phyloP scores from a whole-genome alignment of 225 moss, liverwort and hornwort genomes.

The Ulota crispa region DNA sequence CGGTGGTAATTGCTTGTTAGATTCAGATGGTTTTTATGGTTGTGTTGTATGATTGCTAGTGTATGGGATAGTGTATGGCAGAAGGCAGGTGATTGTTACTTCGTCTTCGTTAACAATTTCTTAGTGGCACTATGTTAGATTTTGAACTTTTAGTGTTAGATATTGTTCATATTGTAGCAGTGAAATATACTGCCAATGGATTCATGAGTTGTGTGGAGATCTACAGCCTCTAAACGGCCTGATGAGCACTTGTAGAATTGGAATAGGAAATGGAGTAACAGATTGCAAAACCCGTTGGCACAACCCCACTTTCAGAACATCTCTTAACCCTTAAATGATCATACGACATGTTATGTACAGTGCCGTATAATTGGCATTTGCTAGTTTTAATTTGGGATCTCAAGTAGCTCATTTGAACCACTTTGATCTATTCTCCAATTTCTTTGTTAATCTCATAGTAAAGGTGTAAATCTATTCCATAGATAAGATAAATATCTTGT shows the following conservation, averaged over 20 bases:
- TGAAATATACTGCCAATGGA: background rate
- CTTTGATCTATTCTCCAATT: too few relatives aligned
- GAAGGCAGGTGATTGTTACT: background rate
- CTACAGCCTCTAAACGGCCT: background rate
- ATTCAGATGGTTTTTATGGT: background rate
- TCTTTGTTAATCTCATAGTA: too few relatives aligned
- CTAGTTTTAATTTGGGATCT: too few relatives aligned
- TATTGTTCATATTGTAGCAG: background rate
- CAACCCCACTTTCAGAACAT: too few relatives aligned
- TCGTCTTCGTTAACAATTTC: background rate
- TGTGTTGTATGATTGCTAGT: background rate
- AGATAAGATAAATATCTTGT: too few relatives aligned
- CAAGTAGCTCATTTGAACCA: too few relatives aligned
- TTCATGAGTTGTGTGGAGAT: background rate
- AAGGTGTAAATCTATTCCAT: too few relatives aligned
- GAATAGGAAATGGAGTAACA: too few relatives aligned
- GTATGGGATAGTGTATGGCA: background rate
- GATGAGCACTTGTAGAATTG: background rate
- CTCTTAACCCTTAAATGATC: too few relatives aligned
- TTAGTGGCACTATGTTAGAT: background rate
- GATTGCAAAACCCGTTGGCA: too few relatives aligned
- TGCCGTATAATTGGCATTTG: too few relatives aligned
- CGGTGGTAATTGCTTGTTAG: background rate
- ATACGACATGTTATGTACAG: too few relatives aligned
- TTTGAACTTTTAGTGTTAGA: background rate